Evolutionary conservation across 768 basidiomycete species (phyloP).

Genomic region (Cystobasidium tubakii): DNA sequence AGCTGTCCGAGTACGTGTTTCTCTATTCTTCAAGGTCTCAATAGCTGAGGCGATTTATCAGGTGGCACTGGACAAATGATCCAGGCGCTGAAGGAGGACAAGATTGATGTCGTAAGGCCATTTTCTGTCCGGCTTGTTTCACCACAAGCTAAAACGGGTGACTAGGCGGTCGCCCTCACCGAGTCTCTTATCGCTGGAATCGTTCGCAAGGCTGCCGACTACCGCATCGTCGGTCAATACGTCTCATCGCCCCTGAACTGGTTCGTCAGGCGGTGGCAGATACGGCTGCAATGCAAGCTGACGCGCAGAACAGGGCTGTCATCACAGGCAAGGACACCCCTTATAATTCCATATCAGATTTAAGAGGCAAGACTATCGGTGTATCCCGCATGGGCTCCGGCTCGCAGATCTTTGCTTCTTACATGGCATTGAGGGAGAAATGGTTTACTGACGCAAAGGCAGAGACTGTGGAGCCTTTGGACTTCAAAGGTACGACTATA

Average conservation of each 20-base stretch:
- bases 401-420: constrained; percentile 90
- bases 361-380: constrained; percentile 75
- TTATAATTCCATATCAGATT: constrained; percentile 65
- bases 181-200: constrained; percentile 87
- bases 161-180: constrained; percentile 68
- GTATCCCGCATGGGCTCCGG: constrained; percentile 84
- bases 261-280: constrained; percentile 50
- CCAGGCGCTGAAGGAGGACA: constrained; percentile 49
- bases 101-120: constrained; percentile 42
- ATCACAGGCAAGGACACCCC: constrained; percentile 71
- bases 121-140: too few relatives aligned
- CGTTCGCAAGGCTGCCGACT: constrained; percentile 73
- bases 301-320: constrained; percentile 62
- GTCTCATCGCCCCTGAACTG: constrained; percentile 84
- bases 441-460: constrained; percentile 55
- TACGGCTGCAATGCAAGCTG: background rate
- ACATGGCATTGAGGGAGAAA: constrained; percentile 81
- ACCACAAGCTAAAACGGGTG: constrained; percentile 21
- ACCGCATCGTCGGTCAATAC: constrained; percentile 87
- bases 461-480: constrained; percentile 44
- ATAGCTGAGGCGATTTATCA: background rate
- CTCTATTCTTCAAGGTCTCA: too few relatives aligned
- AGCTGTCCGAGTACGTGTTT: constrained; percentile 84
- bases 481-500: constrained; percentile 42
- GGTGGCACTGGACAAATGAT: constrained; percentile 53